Conservation (phyloP, 495 filamentous ascomycete species). For the Neurospora sp. region DNA sequence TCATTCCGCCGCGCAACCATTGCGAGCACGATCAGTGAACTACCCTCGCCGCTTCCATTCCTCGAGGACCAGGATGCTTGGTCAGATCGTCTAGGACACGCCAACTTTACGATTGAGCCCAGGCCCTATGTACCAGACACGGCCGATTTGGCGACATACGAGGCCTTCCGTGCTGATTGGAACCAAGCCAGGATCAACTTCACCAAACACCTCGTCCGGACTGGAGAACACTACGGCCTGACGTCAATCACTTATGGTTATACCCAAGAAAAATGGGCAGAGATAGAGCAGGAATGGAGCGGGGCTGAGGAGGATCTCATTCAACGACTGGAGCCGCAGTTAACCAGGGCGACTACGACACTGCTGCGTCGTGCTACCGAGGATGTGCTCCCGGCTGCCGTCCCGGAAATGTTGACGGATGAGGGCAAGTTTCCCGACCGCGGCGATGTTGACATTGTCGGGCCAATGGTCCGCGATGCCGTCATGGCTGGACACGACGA, state of each 20-base stretch:
- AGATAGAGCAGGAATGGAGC: constrained; percentile 63
- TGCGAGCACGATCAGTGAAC: constrained; percentile 24
- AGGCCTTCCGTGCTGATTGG: constrained; percentile 66
- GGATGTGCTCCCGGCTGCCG: constrained; percentile 30
- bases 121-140: constrained; percentile 63
- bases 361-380: constrained; percentile 22
- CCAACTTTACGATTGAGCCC: constrained; percentile 82
- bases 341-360: background rate
- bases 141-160: constrained; percentile 48
- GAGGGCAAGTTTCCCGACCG: constrained; percentile 79
- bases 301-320: constrained; percentile 49
- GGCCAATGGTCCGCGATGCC: constrained; percentile 68
- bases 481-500: constrained; percentile 33
- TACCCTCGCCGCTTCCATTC: constrained; percentile 40
- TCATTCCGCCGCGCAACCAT: constrained; percentile 51
- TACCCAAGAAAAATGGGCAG: constrained; percentile 77
- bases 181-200: constrained; percentile 70
- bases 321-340: constrained; percentile 31
- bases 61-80: constrained; percentile 65
- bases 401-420: constrained; percentile 44
- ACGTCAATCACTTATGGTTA: constrained; percentile 75
- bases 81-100: constrained; percentile 76
- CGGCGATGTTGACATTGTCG: constrained; percentile 84
- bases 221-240: constrained; percentile 73
- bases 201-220: constrained; percentile 73